Evolutionary conservation across 768 basidiomycete species (phyloP).

Genomic region (Hericium alpestre): DNA sequence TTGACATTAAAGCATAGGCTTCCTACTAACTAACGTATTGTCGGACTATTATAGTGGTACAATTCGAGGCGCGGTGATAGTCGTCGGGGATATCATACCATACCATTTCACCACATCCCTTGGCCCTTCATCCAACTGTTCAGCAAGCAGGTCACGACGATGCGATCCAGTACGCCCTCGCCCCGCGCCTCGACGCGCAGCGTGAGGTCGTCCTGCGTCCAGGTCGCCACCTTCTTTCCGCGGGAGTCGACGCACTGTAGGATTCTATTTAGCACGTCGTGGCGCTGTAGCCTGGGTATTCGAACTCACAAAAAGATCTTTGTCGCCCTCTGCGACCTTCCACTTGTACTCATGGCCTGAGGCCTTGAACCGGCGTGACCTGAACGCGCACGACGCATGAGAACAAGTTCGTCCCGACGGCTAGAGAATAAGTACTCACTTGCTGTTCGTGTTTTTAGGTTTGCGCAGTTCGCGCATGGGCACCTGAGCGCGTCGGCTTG

Average conservation of each 20-base stretch:
- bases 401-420: not conserved
- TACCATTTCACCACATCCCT: conserved; percentile 28
- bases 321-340: conserved; percentile 35
- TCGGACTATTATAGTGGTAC: conserved; percentile 45
- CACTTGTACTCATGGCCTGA: conserved; percentile 44
- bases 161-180: conserved; percentile 33
- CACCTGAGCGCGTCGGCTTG: conserved; percentile 18
- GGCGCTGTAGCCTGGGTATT: not conserved
- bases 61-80: conserved; percentile 69
- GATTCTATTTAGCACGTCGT: not conserved
- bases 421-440: conserved; percentile 23
- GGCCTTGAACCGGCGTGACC: conserved; percentile 46
- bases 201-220: conserved; percentile 29
- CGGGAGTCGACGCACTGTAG: conserved; percentile 39
- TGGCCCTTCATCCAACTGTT: conserved; percentile 39
- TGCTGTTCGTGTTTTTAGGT: conserved; percentile 38
- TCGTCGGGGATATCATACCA: not conserved
- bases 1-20: not conserved
- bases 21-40: conserved; percentile 2
- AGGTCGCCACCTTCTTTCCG: conserved; percentile 36
- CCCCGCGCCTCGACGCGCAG: conserved; percentile 32
- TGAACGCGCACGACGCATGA: conserved; percentile 10
- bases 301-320: conserved; percentile 35
- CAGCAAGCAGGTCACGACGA: conserved; percentile 44
- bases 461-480: conserved; percentile 38